phyloP scores from a whole-genome alignment of 768 basidiomycete species.

The Leccinum aurantiacum region DNA sequence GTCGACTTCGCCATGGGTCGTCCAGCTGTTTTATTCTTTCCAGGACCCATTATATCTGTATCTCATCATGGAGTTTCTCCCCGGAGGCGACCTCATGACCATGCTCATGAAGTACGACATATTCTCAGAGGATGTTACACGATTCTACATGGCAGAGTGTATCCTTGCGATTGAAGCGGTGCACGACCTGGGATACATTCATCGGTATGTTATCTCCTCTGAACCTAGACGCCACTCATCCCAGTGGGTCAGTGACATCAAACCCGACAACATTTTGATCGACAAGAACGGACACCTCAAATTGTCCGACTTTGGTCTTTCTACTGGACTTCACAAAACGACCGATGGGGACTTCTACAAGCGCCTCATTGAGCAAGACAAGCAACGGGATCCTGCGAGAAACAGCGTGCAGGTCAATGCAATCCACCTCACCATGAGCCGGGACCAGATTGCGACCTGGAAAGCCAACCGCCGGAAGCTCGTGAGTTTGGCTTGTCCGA shows the following conservation, averaged over 20 bases:
- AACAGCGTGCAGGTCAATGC: constrained; percentile 98
- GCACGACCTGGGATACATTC: constrained; percentile 98
- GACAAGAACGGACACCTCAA: constrained; percentile 97
- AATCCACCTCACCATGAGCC: constrained; percentile 95
- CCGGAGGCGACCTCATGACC: constrained; percentile 98
- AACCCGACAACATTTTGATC: constrained; percentile 98
- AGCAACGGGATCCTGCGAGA: constrained; percentile 61
- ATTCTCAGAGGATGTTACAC: constrained; percentile 96
- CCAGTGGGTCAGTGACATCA: constrained; percentile 75
- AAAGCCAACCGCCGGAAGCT: constrained; percentile 97
- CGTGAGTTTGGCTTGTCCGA: constrained; percentile 41
- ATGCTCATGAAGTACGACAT: constrained; percentile 99
- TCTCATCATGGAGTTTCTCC: constrained; percentile 92
- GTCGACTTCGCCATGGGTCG: constrained; percentile 96
- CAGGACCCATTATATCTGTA: constrained; percentile 96
- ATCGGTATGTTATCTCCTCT: constrained; percentile 61
- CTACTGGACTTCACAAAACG: constrained; percentile 95
- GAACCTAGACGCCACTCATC: constrained; percentile 4
- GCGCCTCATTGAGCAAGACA: constrained; percentile 78
- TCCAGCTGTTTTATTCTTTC: constrained; percentile 97
- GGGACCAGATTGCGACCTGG: constrained; percentile 97
- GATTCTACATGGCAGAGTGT: constrained; percentile 99
- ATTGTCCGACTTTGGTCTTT: constrained; percentile 96
- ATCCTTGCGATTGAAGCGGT: constrained; percentile 98
- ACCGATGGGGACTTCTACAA: constrained; percentile 95